Base-by-base conservation (phyloP, 2,329 filamentous ascomycete species). In the Proliferodiscus dingleyae region DNA sequence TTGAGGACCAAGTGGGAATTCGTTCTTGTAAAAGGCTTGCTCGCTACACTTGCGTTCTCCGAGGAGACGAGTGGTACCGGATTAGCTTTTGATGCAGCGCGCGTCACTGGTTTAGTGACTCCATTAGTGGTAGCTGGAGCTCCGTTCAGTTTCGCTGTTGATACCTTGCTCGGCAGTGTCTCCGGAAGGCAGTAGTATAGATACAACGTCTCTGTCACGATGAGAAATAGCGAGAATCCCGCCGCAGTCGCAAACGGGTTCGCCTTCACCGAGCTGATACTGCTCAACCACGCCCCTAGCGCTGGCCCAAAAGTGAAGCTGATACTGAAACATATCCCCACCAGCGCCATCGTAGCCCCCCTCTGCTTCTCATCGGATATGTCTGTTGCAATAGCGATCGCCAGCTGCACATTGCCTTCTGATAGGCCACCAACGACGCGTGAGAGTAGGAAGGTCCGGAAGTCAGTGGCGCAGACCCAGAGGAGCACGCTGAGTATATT, bases 281-380 rank as follows among this genome's bases (percentile, higher is more conserved):
- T 84, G 53, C 87, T 85, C 18, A 98, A 72, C 64, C 82, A 91
- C 2, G 93, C 93, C 49, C 93, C 93, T 6, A 98, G 76, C 8
- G 89, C 89, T 0, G 93, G 93, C 0, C 93, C 93, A 64, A 96
- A 94, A 1, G 93, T 98, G 64, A 98, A 98, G 15, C 93, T 93
- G 56, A 98, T 83, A 51, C 88, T 95, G 70, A 98, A 98, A 70
- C 93, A 97, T 11, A 87, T 90, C 48, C 93, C 93, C 22, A 98
- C 91, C 44, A 98, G 75, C 6, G 93, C 93, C 89, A 98, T 96
- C 33, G 93, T 96, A 16, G 88, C 82, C 18, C 91, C 89, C 22
- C 93, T 81, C 60, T 84, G 85, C 46, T 78, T 77, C 57, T 91
- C 85, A 59, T 94, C 89, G 34, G 88, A 95, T 55, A 98, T 90